These are phyloP conservation scores for Aspergillus versicolor DNA, from an alignment of 2,329 filamentous ascomycete species.

Conservation along the genomic window DNA sequence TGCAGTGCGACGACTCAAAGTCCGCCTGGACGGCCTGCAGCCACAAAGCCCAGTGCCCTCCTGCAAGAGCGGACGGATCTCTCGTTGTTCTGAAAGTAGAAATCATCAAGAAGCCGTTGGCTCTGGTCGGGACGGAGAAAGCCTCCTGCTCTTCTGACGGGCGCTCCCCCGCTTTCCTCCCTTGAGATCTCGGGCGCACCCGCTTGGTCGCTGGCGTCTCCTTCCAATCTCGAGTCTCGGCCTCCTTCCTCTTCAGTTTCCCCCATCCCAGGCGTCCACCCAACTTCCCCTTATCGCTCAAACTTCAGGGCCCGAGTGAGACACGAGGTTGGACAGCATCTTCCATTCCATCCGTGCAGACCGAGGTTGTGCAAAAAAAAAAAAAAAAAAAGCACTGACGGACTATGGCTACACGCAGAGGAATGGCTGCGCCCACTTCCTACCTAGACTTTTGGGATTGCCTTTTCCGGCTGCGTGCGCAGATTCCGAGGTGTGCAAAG, in stretches of 20 bases:
- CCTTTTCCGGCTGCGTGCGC: constrained; percentile 24
- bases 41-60: constrained; percentile 15
- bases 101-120: too few species aligned
- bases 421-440: constrained; percentile 1
- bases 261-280: background rate
- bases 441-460: constrained; percentile 15
- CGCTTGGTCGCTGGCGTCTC: constrained; percentile 15
- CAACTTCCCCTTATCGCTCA: background rate
- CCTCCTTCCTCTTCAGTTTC: constrained; percentile 11
- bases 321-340: background rate
- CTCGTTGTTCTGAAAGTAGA: background rate
- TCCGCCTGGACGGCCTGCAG: constrained; percentile 6
- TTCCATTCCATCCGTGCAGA: background rate
- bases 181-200: constrained; percentile 28
- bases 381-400: background rate
- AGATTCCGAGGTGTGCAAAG: constrained; percentile 9
- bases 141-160: constrained; percentile 4
- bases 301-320: background rate
- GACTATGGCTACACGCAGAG: background rate
- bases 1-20: constrained; percentile 13
- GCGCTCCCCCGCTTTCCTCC: constrained; percentile 24
- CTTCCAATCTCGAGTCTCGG: background rate
- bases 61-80: constrained; percentile 15
- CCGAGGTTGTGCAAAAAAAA: background rate
- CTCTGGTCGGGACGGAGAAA: constrained; percentile 3